Evolutionary conservation across 1,284 basidiomycete species (phyloP).

Genomic region (Phlebopus sp.): DNA sequence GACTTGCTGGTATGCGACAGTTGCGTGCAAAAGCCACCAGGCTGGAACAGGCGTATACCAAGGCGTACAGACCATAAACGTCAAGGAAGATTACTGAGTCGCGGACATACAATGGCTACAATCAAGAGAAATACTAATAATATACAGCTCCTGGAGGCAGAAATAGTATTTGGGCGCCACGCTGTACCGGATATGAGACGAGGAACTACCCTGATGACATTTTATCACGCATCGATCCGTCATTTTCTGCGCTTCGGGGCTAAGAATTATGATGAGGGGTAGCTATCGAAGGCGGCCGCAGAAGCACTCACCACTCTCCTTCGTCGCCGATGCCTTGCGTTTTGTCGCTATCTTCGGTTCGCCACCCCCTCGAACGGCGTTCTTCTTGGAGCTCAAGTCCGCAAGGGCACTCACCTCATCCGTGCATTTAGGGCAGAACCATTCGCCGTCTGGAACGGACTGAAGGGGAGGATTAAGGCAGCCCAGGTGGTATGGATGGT

Average conservation of each 20-base stretch:
- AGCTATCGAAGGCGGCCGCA: background rate
- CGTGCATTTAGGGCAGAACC: constrained; percentile 82
- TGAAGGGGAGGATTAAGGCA: constrained; percentile 80
- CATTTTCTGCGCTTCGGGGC: constrained; percentile 30
- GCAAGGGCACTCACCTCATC: constrained; percentile 27
- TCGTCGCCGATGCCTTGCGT: constrained; percentile 23
- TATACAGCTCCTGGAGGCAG: constrained; percentile 1
- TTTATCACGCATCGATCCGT: background rate
- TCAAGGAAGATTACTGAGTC: too few species aligned
- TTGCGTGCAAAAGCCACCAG: too few species aligned
- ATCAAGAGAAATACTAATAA: constrained; percentile 3
- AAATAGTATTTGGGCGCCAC: background rate
- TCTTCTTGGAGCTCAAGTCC: constrained; percentile 11
- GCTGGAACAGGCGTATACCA: too few species aligned
- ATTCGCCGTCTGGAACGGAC: constrained; percentile 84
- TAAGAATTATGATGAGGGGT: constrained; percentile 1
- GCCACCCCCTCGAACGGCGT: background rate
- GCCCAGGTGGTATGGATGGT: constrained; percentile 81
- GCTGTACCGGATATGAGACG: background rate
- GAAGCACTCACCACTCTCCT: constrained; percentile 22
- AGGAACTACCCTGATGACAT: too few species aligned
- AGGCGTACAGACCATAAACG: too few species aligned
- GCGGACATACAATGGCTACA: background rate
- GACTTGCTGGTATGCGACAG: too few species aligned
- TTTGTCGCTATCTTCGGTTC: constrained; percentile 21